Evolutionary conservation across 345 rosid species (phyloP).

Genomic region (Jatropha curcas): DNA sequence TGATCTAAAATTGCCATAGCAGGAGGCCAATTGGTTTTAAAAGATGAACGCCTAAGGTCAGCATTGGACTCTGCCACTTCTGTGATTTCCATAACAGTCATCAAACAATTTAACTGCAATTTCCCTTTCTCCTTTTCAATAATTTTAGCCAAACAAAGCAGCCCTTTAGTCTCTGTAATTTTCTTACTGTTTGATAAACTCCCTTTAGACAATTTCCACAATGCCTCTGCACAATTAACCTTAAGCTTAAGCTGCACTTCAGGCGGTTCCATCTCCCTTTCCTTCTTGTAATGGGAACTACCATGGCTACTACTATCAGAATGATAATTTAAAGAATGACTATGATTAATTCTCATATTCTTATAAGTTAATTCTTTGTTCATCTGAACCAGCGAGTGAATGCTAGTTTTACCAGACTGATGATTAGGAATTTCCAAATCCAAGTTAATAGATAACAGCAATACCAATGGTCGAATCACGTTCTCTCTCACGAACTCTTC

Average conservation of each 20-base stretch:
- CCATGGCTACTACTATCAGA: conserved; percentile 47
- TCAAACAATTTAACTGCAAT: conserved; percentile 49
- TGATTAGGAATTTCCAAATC: conserved; percentile 28
- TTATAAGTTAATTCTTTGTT: conserved; percentile 43
- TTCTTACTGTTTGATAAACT: conserved; percentile 40
- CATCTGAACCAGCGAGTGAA: conserved; percentile 56
- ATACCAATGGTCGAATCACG: conserved; percentile 48
- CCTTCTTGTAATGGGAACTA: conserved; percentile 37
- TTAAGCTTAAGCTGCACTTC: conserved; percentile 41
- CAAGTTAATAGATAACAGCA: conserved; percentile 41
- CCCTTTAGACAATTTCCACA: conserved; percentile 47
- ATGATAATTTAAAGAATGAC: conserved; percentile 19
- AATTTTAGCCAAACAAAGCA: conserved; percentile 54
- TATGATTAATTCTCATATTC: conserved; percentile 1
- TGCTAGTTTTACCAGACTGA: conserved; percentile 34
- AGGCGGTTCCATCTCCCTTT: conserved; percentile 44
- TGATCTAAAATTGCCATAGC: conserved; percentile 62
- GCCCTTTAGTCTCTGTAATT: conserved; percentile 55
- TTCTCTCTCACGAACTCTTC: conserved; percentile 52
- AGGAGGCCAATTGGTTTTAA: conserved; percentile 59
- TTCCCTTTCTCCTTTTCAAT: conserved; percentile 50
- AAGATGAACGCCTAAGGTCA: conserved; percentile 57
- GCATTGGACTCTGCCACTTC: conserved; percentile 46
- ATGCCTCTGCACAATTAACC: conserved; percentile 50
- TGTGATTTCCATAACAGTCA: conserved; percentile 53